These are phyloP conservation scores for Hypoxylon lenormandii DNA, from an alignment of 495 filamentous ascomycete species.

Conservation along the genomic window DNA sequence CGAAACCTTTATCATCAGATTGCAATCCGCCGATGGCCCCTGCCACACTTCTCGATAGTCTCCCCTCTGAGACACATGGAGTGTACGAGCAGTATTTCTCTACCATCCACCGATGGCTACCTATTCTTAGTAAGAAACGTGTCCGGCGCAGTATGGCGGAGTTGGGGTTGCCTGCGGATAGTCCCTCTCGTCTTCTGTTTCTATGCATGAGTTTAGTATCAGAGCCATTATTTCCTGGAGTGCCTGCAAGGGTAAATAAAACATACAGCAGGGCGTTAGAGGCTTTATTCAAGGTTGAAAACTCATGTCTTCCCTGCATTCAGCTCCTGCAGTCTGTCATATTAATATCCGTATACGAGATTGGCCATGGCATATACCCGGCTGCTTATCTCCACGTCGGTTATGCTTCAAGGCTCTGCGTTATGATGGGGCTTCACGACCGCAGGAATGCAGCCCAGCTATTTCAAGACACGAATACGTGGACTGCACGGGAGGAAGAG, in stretches of 20 bases:
- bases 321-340: conserved; percentile 57
- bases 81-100: conserved; percentile 49
- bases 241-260: conserved; percentile 54
- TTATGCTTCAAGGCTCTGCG: conserved; percentile 55
- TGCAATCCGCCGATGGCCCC: conserved; percentile 9
- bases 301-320: conserved; percentile 51
- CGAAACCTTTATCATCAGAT: conserved; percentile 32
- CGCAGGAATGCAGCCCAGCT: conserved; percentile 48
- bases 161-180: conserved; percentile 46
- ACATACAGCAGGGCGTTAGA: conserved; percentile 52
- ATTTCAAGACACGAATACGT: conserved; percentile 35
- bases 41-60: not conserved
- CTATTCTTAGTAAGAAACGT: conserved; percentile 61
- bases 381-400: conserved; percentile 60
- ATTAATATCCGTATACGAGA: conserved; percentile 57
- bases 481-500: conserved; percentile 42
- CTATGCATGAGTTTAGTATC: conserved; percentile 61
- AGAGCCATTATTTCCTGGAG: conserved; percentile 46
- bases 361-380: conserved; percentile 61
- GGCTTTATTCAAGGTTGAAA: conserved; percentile 28
- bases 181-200: conserved; percentile 59
- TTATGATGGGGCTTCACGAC: conserved; percentile 62
- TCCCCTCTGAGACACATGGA: conserved; percentile 1
- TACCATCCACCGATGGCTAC: conserved; percentile 59
- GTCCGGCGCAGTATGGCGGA: conserved; percentile 48